These are phyloP conservation scores for Tylopilus rubrobrunneus DNA, from an alignment of 768 basidiomycete genomes.

Conservation along the genomic window DNA sequence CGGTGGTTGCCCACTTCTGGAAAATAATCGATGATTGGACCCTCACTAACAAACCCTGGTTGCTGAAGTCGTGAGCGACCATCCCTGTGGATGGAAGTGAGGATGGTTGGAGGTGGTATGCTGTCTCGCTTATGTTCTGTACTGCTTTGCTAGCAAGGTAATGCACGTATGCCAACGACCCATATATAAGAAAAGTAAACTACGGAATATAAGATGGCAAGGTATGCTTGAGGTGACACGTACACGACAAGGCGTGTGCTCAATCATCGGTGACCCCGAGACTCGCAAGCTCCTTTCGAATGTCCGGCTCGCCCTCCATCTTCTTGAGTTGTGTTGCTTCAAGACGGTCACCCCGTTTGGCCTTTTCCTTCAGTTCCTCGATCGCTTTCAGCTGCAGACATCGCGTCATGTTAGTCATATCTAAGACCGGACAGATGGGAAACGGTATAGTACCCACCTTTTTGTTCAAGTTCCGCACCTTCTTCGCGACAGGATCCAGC, in stretches of 20 bases:
- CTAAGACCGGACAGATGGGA: neutral
- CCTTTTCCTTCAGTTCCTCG: constrained; percentile 93
- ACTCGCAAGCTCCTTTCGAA: constrained; percentile 69
- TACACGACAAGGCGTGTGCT: neutral
- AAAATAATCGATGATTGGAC: constrained; percentile 87
- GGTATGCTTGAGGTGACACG: neutral
- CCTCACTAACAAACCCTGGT: constrained; percentile 70
- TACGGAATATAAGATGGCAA: neutral
- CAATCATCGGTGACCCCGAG: constrained; percentile 25
- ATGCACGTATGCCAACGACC: neutral
- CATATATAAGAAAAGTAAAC: neutral
- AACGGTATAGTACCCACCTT: constrained; percentile 51
- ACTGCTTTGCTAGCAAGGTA: no score
- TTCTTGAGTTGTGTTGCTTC: constrained; percentile 97
- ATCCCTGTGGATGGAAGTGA: neutral
- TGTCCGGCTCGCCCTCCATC: constrained; percentile 87
- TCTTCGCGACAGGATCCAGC: constrained; percentile 86
- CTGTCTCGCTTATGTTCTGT: neutral
- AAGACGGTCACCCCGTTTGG: constrained; percentile 82
- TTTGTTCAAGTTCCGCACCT: constrained; percentile 91
- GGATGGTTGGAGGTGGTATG: neutral
- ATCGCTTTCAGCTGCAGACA: constrained; percentile 86
- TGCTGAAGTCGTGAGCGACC: constrained; percentile 46
- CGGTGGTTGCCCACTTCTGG: constrained; percentile 96
- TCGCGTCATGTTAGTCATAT: neutral